Conservation (phyloP, 139 green algal genomes). For the Astrephomene gubernaculifera region DNA sequence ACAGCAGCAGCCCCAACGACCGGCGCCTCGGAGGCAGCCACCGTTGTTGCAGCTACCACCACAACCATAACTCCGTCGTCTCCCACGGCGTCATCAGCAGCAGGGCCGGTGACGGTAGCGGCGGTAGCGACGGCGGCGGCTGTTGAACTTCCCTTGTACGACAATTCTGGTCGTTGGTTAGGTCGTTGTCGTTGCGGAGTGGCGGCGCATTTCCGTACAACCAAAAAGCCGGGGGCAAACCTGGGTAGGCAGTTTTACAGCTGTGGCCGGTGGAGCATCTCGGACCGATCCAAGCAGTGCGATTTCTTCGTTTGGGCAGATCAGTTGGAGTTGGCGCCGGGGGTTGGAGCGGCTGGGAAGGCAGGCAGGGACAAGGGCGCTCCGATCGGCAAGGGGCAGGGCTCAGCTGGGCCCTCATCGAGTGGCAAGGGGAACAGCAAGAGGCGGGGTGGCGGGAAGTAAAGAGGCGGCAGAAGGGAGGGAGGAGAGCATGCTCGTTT, state of each 20-base stretch:
- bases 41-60: background rate
- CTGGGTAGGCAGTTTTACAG: constrained; percentile 49
- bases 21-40: background rate
- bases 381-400: too few species aligned
- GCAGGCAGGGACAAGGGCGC: too few species aligned
- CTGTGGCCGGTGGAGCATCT: constrained; percentile 48
- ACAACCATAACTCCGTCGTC: background rate
- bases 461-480: too few species aligned
- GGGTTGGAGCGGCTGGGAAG: too few species aligned
- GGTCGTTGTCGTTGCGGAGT: constrained; percentile 34
- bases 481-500: too few species aligned
- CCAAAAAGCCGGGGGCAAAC: constrained; percentile 50
- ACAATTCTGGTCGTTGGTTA: constrained; percentile 16
- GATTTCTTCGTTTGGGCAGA: constrained; percentile 51
- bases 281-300: constrained; percentile 36
- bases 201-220: constrained; percentile 37
- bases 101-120: background rate
- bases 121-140: background rate
- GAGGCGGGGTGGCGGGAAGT: too few species aligned
- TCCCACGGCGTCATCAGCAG: too few species aligned
- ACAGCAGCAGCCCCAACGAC: background rate
- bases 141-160: background rate
- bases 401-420: too few species aligned
- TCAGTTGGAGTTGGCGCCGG: constrained; percentile 9
- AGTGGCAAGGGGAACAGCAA: too few species aligned